Evolutionary conservation across 208 protist species (phyloP).

Genomic region (Crithidia fasciculata): DNA sequence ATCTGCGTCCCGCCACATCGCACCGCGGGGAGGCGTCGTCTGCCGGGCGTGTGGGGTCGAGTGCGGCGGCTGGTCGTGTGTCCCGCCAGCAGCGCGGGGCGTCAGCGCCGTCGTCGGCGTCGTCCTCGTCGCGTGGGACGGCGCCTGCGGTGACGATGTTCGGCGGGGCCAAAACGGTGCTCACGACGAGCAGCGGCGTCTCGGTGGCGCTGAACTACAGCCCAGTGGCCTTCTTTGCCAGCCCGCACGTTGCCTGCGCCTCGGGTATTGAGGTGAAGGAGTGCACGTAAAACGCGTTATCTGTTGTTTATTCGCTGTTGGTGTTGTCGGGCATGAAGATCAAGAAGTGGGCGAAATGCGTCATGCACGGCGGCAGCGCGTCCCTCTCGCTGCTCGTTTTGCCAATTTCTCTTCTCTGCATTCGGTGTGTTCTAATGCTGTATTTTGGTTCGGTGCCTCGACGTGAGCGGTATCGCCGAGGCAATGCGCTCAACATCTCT

Average conservation of each 20-base stretch:
- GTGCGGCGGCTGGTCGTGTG: too few relatives aligned
- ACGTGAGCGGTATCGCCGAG: too few relatives aligned
- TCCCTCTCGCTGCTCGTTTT: too few relatives aligned
- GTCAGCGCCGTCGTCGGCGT: conserved; percentile 1
- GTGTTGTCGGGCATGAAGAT: too few relatives aligned
- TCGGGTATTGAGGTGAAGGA: conserved; percentile 26
- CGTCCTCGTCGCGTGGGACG: neutral
- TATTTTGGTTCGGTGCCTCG: too few relatives aligned
- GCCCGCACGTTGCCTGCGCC: conserved; percentile 32
- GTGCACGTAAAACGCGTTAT: conserved; percentile 3
- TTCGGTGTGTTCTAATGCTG: too few relatives aligned
- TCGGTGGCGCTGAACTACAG: conserved; percentile 44
- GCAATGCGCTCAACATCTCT: too few relatives aligned
- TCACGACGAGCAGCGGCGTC: conserved; percentile 32
- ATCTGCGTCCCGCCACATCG: neutral
- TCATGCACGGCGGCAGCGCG: too few relatives aligned
- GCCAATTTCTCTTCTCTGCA: too few relatives aligned
- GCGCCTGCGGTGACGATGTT: neutral
- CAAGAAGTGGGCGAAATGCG: too few relatives aligned
- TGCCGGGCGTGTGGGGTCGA: neutral
- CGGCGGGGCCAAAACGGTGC: conserved; percentile 12
- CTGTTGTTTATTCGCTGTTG: too few relatives aligned
- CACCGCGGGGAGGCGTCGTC: neutral
- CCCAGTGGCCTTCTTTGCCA: conserved; percentile 45
- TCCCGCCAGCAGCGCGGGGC: neutral